Evolutionary conservation across 2,329 filamentous ascomycete species (phyloP).

Genomic region (Huntiella bhutanensis): DNA sequence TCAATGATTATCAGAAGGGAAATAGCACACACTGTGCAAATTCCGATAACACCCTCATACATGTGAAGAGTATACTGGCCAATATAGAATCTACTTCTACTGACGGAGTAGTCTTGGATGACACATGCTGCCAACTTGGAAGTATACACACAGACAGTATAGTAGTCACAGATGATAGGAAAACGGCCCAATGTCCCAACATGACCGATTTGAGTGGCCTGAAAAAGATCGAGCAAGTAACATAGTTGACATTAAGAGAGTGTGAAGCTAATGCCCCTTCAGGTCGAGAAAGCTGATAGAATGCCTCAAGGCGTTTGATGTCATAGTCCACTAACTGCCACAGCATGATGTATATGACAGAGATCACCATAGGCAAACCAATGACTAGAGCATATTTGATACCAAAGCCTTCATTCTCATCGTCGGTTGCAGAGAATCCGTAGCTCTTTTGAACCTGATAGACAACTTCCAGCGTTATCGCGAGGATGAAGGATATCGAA

Average conservation of each 20-base stretch:
- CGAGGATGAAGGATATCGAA: constrained; percentile 32
- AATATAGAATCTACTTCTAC: constrained; percentile 25
- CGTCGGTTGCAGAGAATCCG: constrained; percentile 32
- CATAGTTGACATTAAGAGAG: constrained; percentile 57
- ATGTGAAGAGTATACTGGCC: constrained; percentile 40
- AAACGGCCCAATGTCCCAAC: constrained; percentile 48
- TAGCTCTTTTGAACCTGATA: constrained; percentile 23
- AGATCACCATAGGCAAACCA: constrained; percentile 41
- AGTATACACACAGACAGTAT: constrained; percentile 48
- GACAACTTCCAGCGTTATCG: constrained; percentile 32
- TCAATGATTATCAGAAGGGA: constrained; percentile 42
- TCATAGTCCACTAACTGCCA: constrained; percentile 51
- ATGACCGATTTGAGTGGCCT: constrained; percentile 43
- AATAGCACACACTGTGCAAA: constrained; percentile 39
- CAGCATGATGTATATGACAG: constrained; percentile 42
- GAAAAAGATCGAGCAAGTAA: constrained; percentile 47
- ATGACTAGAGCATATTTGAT: constrained; percentile 41
- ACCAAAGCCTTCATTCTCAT: constrained; percentile 35
- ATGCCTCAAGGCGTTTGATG: constrained; percentile 45
- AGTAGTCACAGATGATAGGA: constrained; percentile 44
- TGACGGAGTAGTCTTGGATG: background rate
- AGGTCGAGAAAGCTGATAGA: constrained; percentile 42
- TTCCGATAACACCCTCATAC: constrained; percentile 33
- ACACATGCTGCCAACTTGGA: constrained; percentile 45
- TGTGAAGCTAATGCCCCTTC: constrained; percentile 42